A percentile compares a stretch with the other conserved stretches of the same genome.
phyloP scores from a whole-genome alignment of 768 basidiomycete species.

The Hericium alpestre region DNA sequence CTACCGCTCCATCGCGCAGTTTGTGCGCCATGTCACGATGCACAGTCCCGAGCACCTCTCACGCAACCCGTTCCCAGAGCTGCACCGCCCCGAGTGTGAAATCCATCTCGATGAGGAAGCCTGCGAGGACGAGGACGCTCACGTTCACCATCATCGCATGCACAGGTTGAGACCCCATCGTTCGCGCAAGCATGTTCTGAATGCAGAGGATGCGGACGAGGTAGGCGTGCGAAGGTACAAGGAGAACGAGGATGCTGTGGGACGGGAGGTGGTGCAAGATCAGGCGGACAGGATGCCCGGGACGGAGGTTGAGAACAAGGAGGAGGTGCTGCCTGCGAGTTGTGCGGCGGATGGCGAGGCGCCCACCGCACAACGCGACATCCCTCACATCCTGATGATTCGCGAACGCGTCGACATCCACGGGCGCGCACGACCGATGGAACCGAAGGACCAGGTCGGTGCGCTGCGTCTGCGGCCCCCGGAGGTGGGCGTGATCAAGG shows the following conservation, averaged over 20 bases:
- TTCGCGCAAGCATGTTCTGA: not conserved
- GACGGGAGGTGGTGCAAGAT: not conserved
- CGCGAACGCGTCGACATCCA: conserved; percentile 62
- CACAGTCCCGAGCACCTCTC: conserved; percentile 26
- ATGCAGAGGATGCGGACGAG: not conserved
- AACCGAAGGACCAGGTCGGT: conserved; percentile 41
- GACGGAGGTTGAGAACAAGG: not conserved
- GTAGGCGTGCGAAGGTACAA: not conserved
- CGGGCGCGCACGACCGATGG: conserved; percentile 54
- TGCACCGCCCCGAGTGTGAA: conserved; percentile 22
- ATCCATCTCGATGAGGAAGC: conserved; percentile 14
- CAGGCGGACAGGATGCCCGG: not conserved
- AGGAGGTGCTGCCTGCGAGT: not conserved
- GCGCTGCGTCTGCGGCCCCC: conserved; percentile 41
- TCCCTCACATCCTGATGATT: conserved; percentile 37
- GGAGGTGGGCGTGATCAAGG: conserved; percentile 65
- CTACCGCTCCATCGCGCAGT: conserved; percentile 47
- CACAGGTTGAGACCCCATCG: not conserved
- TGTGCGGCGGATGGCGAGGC: not conserved
- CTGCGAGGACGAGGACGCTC: conserved; percentile 2
- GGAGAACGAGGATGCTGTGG: not conserved
- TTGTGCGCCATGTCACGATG: conserved; percentile 42
- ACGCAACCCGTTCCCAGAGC: conserved; percentile 38
- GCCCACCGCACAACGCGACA: conserved; percentile 8
- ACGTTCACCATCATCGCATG: not conserved